A percentile compares a stretch with the other conserved stretches of the same genome.
These are phyloP conservation scores for Carpinus viminea DNA, from an alignment of 306 rosid species.

Conservation along the genomic window DNA sequence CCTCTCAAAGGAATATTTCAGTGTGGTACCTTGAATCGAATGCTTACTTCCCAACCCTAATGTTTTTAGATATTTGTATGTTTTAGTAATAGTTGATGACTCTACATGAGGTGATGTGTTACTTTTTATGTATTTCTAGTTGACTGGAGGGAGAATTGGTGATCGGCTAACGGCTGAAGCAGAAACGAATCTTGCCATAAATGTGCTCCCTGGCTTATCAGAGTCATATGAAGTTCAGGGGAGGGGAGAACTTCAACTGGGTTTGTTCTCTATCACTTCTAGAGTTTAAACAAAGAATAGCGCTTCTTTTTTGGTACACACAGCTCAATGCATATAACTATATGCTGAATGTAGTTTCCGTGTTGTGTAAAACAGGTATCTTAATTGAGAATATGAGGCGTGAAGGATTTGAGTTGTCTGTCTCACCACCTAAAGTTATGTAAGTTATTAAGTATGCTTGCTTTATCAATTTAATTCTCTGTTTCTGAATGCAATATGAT, in stretches of 20 bases:
- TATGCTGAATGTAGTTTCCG: slow-evolving; percentile 27
- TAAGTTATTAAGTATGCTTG: slow-evolving; percentile 49
- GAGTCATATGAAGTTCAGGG: slow-evolving; percentile 98
- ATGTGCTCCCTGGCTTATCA: slow-evolving; percentile 91
- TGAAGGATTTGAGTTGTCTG: slow-evolving; percentile 93
- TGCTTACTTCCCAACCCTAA: neutral
- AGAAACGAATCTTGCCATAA: slow-evolving; percentile 97
- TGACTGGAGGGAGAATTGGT: slow-evolving; percentile 93
- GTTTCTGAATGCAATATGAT: slow-evolving; percentile 13
- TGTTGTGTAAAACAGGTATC: slow-evolving; percentile 65
- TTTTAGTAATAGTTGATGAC: slow-evolving; percentile 20
- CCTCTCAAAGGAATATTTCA: neutral
- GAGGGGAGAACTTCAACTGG: slow-evolving; percentile 98
- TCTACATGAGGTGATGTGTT: slow-evolving; percentile 31
- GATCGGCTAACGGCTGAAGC: slow-evolving; percentile 90
- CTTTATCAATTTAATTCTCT: slow-evolving; percentile 13
- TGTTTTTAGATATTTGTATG: slow-evolving; percentile 20
- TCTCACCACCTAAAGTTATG: slow-evolving; percentile 99
- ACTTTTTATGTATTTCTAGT: slow-evolving; percentile 46
- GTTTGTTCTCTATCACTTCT: slow-evolving; percentile 39
- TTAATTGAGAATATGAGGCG: slow-evolving; percentile 98
- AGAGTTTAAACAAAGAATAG: neutral
- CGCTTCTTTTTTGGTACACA: neutral
- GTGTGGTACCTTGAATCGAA: neutral
- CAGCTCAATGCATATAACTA: neutral